phyloP scores from a whole-genome alignment of 768 basidiomycete genomes.

The Lactarius hatsudake region DNA sequence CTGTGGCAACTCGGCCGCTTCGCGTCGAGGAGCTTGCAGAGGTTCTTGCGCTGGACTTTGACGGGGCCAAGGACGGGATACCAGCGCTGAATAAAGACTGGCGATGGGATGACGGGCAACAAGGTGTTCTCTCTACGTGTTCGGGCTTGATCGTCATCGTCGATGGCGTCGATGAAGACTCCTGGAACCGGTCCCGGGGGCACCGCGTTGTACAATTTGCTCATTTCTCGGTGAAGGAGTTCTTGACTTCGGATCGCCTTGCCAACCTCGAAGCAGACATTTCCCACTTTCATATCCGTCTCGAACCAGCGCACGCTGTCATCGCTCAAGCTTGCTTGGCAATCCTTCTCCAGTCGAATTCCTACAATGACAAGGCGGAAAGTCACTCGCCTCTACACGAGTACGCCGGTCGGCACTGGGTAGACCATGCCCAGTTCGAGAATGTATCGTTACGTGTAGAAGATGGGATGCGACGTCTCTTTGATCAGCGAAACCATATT shows the following conservation, averaged over 20 bases:
- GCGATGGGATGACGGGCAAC: background rate
- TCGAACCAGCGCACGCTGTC: background rate
- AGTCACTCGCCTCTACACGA: background rate
- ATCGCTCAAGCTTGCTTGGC: background rate
- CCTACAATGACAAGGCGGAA: too few species aligned
- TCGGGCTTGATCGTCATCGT: background rate
- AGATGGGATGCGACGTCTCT: background rate
- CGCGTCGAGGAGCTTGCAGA: background rate
- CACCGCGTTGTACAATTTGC: background rate
- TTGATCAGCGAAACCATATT: background rate
- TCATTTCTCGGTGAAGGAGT: background rate
- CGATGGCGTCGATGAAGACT: background rate
- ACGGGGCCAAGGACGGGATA: background rate
- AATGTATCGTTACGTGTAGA: background rate
- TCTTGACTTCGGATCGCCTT: slow-evolving; percentile 2
- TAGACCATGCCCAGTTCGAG: background rate
- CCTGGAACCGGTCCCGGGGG: too few species aligned
- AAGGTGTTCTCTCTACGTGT: background rate
- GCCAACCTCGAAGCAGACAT: too few species aligned
- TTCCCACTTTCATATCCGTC: background rate
- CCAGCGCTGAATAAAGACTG: background rate
- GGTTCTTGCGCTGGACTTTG: background rate
- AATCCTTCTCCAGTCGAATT: background rate
- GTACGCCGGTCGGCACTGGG: background rate
- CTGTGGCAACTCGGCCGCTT: background rate